Conservation (phyloP, 106 monocot genomes). For the Platanthera guangdongensis region DNA sequence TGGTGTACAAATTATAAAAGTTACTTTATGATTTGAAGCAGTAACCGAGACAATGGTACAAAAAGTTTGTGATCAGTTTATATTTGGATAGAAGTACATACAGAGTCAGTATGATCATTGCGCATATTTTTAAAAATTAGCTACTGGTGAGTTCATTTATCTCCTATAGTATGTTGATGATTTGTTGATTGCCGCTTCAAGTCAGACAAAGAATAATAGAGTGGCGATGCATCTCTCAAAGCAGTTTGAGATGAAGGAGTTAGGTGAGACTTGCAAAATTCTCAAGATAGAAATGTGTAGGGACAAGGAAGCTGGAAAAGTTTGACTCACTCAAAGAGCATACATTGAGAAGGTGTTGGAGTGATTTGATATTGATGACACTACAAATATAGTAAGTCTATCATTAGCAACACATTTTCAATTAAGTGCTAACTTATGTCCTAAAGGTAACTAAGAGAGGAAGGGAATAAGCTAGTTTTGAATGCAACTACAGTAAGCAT, state of each 20-base stretch:
- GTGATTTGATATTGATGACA: neutral
- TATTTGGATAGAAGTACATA: neutral
- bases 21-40: neutral
- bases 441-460: neutral
- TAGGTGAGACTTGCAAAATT: neutral
- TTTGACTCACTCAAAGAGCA: neutral
- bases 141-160: neutral
- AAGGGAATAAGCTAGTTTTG: neutral
- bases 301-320: neutral
- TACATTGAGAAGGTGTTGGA: neutral
- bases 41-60: neutral
- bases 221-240: neutral
- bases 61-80: neutral
- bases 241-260: neutral
- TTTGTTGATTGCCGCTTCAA: neutral
- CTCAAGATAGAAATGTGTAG: neutral
- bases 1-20: neutral
- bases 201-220: neutral
- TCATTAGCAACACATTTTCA: neutral
- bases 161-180: neutral
- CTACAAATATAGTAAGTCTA: neutral
- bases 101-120: neutral
- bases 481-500: neutral
- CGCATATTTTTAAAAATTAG: neutral
- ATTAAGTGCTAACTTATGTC: neutral